These are phyloP conservation scores for Fusarium proliferatum DNA, from an alignment of 2,329 filamentous ascomycete genomes.

Conservation along the genomic window DNA sequence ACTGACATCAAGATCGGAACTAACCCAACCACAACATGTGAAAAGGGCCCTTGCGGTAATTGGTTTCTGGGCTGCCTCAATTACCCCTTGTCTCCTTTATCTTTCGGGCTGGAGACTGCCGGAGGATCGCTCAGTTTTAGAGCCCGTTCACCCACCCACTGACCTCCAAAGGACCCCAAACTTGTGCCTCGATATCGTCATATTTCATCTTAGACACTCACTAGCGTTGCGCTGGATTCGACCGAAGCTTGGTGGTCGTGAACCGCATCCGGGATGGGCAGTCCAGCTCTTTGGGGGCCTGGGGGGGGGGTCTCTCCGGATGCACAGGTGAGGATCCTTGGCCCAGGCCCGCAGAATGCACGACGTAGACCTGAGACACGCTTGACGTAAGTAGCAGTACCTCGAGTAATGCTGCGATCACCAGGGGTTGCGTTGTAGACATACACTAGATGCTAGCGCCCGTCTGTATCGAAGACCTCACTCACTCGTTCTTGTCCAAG, in stretches of 20 bases:
- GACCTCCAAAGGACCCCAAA: conserved; percentile 19
- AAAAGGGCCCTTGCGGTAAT: conserved; percentile 11
- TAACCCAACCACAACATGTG: conserved; percentile 15
- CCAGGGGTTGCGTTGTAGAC: conserved; percentile 8
- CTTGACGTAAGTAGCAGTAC: conserved; percentile 27
- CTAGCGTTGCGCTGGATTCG: conserved; percentile 35
- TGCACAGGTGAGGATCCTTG: conserved; percentile 32
- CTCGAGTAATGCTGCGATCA: conserved; percentile 7
- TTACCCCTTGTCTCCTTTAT: conserved; percentile 21
- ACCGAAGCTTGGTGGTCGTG: conserved; percentile 38
- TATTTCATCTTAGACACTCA: conserved; percentile 39
- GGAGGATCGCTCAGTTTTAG: conserved; percentile 15
- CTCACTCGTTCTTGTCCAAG: conserved; percentile 32
- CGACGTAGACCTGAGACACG: conserved; percentile 36
- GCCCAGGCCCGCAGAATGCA: conserved; percentile 21
- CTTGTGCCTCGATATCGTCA: conserved; percentile 42
- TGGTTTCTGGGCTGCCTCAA: conserved; percentile 4
- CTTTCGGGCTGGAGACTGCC: conserved; percentile 26
- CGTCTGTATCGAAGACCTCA: conserved; percentile 18
- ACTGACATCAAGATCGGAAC: conserved; percentile 32
- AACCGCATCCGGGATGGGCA: conserved; percentile 44
- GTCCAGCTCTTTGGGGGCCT: conserved; percentile 19
- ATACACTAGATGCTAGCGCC: conserved; percentile 30
- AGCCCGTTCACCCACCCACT: conserved; percentile 19
- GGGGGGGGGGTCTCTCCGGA: conserved; percentile 19